Percentiles rank a stretch among this genome's conserved stretches.
These are phyloP conservation scores for Macrophomina phaseolina DNA, from an alignment of 2,329 filamentous ascomycete species.

Conservation along the genomic window DNA sequence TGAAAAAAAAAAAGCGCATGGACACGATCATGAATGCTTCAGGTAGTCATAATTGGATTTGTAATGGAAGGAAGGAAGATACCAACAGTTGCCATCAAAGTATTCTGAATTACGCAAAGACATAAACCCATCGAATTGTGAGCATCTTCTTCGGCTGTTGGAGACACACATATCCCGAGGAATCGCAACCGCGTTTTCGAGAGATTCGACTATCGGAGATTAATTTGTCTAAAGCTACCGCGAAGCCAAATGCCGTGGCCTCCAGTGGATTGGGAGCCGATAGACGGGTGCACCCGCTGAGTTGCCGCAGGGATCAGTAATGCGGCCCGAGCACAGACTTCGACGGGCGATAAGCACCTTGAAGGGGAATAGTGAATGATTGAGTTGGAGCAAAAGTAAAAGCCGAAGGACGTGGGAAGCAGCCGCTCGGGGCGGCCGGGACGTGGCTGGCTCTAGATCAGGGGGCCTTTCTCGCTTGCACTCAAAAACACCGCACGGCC, in stretches of 20 bases:
- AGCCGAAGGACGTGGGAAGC: not conserved
- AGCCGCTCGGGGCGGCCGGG: not conserved
- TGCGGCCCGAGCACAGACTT: not conserved
- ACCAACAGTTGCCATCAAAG: not conserved
- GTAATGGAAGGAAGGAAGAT: not conserved
- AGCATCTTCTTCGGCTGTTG: too few relatives aligned
- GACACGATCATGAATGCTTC: not conserved
- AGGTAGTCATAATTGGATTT: not conserved
- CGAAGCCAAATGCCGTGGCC: not conserved
- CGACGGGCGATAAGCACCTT: not conserved
- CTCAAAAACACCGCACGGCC: too few relatives aligned
- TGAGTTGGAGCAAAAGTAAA: not conserved
- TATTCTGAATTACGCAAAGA: not conserved
- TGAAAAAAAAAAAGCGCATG: not conserved
- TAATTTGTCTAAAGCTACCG: not conserved
- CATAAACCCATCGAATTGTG: too few relatives aligned
- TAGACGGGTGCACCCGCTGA: slow-evolving; percentile 1
- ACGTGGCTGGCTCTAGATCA: slow-evolving; percentile 19
- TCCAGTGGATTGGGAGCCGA: not conserved
- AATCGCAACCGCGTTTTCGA: too few relatives aligned
- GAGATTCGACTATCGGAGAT: too few relatives aligned
- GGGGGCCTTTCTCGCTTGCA: slow-evolving; percentile 2
- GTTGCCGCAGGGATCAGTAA: not conserved
- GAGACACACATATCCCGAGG: too few relatives aligned
- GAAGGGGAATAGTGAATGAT: not conserved